Base-by-base conservation (phyloP, 2,329 filamentous ascomycete genomes). In the Sporothrix sp. region DNA sequence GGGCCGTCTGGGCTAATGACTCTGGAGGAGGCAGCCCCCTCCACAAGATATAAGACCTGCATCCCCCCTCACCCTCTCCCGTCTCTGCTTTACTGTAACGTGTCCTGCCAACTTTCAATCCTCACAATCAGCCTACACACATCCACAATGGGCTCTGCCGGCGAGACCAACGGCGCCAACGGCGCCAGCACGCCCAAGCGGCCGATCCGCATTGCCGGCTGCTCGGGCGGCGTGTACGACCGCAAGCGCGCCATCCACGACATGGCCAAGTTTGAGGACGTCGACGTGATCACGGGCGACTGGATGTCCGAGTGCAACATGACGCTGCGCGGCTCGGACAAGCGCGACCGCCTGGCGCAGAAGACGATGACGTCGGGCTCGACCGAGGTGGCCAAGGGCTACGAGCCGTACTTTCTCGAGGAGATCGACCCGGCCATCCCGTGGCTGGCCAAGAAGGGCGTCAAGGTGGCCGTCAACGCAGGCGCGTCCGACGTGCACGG, bases 191-290 rank as follows among this genome's bases (percentile, higher is more conserved):
- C 42, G 30, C 44, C 48, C 21, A 58, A 58, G 52, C 52, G 61
- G 7, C 60, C 60, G 18, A 61, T 62, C 49, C 60, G 60, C 27
- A 56, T 63, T 4, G 61, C 60, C 21, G 61, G 60, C 43, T 61
- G 58, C 53, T 62, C 61, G 1, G 61, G 60, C 47, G 61, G 68
- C 11, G 68, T 69, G 48, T 68, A 67, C 45, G 68, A 71, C 52
- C 62, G 68, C 40, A 66, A 70, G 52, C 63, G 64, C 16, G 65
- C 66, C 21, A 68, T 68, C 46, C 52, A 61, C 30, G 62, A 63
- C 18, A 59, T 68, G 33, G 65, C 66, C 44, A 63, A 64, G 54
- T 52, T 63, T 58, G 46, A 60, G 27, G 57, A 58, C 35, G 54
- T 64, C 50, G 61, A 64, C 21, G 59, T 63, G 20, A 63, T 63